Evolutionary conservation across 108 stramenopile species (phyloP).

Genomic region (Halocafeteria seosinensis): DNA sequence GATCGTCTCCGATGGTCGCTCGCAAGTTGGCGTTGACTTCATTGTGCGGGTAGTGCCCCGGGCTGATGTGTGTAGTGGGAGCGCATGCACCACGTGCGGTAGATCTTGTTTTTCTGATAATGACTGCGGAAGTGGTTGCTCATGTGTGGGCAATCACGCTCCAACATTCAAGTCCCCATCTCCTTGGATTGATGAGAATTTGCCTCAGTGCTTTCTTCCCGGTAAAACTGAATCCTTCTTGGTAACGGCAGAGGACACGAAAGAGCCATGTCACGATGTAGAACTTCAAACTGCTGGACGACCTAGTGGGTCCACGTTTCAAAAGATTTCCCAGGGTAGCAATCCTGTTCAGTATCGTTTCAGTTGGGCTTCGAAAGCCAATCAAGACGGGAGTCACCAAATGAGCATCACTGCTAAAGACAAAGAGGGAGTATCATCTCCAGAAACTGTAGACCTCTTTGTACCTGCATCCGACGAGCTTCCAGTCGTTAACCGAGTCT

Average conservation of each 20-base stretch:
- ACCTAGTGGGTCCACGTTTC: background rate
- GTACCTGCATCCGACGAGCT: background rate
- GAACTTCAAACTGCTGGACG: background rate
- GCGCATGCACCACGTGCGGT: no score
- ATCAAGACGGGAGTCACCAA: background rate
- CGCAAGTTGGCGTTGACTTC: background rate
- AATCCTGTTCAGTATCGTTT: background rate
- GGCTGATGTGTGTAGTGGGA: no score
- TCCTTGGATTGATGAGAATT: background rate
- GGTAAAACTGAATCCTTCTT: background rate
- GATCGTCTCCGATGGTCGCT: background rate
- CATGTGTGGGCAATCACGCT: background rate
- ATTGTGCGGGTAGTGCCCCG: no score
- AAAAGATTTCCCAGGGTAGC: background rate
- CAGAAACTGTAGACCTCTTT: background rate
- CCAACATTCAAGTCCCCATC: background rate
- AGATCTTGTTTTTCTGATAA: no score
- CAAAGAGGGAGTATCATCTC: background rate
- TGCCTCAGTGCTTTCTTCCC: background rate
- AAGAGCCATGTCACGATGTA: background rate
- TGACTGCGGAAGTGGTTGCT: no score
- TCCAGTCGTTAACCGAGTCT: background rate
- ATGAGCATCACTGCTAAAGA: background rate
- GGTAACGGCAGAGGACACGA: background rate
- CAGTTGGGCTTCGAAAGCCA: background rate